Evolutionary conservation across 768 basidiomycete genomes (phyloP).

Genomic region (Leccinum aurantiacum): DNA sequence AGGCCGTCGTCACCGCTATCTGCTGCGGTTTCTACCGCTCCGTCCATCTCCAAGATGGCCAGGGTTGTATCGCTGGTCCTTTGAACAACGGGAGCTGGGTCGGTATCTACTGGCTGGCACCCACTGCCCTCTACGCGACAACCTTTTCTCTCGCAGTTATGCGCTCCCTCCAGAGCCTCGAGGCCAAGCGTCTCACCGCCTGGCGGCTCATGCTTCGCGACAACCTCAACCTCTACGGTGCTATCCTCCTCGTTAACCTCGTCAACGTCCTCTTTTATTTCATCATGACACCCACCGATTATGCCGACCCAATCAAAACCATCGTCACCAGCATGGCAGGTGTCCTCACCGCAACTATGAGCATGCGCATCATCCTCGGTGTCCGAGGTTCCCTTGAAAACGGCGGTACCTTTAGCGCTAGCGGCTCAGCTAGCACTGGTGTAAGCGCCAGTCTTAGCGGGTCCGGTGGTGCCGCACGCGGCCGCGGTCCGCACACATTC

Average conservation of each 20-base stretch:
- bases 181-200: conserved; percentile 51
- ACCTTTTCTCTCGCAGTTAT: conserved; percentile 27
- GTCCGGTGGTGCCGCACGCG: conserved; percentile 27
- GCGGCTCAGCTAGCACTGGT: conserved; percentile 44
- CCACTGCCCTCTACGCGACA: conserved; percentile 60
- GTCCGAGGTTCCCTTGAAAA: conserved; percentile 72
- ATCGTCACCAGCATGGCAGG: conserved; percentile 85
- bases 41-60: conserved; percentile 71
- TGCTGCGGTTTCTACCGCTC: conserved; percentile 79
- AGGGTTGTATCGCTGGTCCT: conserved; percentile 87
- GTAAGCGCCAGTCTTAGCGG: conserved; percentile 42
- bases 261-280: conserved; percentile 88
- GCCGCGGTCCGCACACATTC: conserved; percentile 28
- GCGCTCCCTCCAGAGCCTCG: conserved; percentile 26
- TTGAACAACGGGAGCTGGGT: conserved; percentile 67
- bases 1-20: conserved; percentile 70
- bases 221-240: conserved; percentile 81
- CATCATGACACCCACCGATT: conserved; percentile 65
- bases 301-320: conserved; percentile 70
- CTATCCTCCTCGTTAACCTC: conserved; percentile 79
- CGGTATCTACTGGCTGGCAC: conserved; percentile 81
- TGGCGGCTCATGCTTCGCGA: conserved; percentile 93
- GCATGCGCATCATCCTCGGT: conserved; percentile 80
- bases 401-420: conserved; percentile 70
- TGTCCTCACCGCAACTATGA: conserved; percentile 85